Evolutionary conservation across 2,329 filamentous ascomycete species (phyloP).

Genomic region (Arthrobotrys sphaeroides): DNA sequence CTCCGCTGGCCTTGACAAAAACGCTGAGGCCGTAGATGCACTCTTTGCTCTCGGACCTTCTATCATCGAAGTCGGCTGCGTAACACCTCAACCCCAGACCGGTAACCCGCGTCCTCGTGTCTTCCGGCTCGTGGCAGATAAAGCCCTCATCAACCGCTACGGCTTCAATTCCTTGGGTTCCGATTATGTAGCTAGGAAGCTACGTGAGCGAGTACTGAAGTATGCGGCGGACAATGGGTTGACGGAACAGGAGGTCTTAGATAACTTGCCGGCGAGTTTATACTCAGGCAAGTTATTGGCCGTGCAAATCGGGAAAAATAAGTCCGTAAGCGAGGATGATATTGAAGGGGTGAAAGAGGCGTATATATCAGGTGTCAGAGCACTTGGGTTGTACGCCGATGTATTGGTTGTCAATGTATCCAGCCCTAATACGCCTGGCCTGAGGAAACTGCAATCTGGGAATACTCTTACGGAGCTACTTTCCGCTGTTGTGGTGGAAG

Average conservation of each 20-base stretch:
- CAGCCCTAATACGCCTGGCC: constrained; percentile 91
- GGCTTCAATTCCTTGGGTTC: constrained; percentile 92
- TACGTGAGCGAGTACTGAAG: constrained; percentile 79
- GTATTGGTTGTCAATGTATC: constrained; percentile 98
- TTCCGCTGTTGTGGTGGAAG: constrained; percentile 81
- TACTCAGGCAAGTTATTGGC: constrained; percentile 78
- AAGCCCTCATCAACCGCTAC: constrained; percentile 93
- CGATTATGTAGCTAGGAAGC: constrained; percentile 80
- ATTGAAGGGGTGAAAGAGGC: constrained; percentile 79
- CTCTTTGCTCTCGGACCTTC: constrained; percentile 85
- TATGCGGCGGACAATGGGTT: constrained; percentile 78
- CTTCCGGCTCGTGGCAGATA: constrained; percentile 82
- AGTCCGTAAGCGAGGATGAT: constrained; percentile 84
- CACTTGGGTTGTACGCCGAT: constrained; percentile 86
- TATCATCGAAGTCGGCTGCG: constrained; percentile 90
- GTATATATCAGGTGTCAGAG: constrained; percentile 88
- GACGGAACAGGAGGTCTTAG: constrained; percentile 76
- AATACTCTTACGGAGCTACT: constrained; percentile 84
- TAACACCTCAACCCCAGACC: constrained; percentile 83
- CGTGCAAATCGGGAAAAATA: constrained; percentile 97
- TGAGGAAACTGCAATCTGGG: constrained; percentile 84
- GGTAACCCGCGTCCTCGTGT: constrained; percentile 90
- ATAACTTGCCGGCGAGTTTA: constrained; percentile 84
- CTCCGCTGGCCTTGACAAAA: constrained; percentile 94
- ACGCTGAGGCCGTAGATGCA: constrained; percentile 85